A percentile compares a stretch with the other conserved stretches of the same genome.
These are phyloP conservation scores for Hortaea werneckii DNA, from an alignment of 2,329 filamentous ascomycete species.

Conservation along the genomic window DNA sequence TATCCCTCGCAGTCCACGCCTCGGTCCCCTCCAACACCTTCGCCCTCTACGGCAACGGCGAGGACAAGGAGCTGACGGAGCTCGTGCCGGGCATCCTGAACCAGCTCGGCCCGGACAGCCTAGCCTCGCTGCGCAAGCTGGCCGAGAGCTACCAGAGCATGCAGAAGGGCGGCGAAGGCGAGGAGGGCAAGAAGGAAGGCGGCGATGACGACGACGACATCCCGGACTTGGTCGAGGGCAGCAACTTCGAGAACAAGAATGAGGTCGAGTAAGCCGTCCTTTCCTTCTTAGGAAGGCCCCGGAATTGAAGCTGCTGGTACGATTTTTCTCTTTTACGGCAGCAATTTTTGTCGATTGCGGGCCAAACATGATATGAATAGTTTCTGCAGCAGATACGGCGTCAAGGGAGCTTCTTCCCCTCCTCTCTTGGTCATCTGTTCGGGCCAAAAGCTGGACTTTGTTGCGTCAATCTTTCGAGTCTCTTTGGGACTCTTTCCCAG, in stretches of 20 bases:
- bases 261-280: slow-evolving; percentile 68
- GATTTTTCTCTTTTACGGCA: too few relatives aligned
- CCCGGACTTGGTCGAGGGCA: slow-evolving; percentile 89
- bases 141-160: slow-evolving; percentile 99
- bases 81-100: slow-evolving; percentile 98
- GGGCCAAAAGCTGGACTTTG: background rate
- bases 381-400: background rate
- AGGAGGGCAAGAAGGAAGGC: slow-evolving; percentile 55
- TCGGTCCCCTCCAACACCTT: slow-evolving; percentile 98
- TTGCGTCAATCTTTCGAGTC: background rate
- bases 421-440: background rate
- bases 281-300: too few relatives aligned
- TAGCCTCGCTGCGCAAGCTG: slow-evolving; percentile 94
- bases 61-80: slow-evolving; percentile 99
- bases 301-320: too few relatives aligned
- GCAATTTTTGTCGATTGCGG: too few relatives aligned
- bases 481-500: background rate
- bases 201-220: slow-evolving; percentile 70
- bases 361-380: background rate
- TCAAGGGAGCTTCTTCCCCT: background rate
- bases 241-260: slow-evolving; percentile 86
- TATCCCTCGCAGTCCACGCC: slow-evolving; percentile 64
- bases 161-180: slow-evolving; percentile 83
- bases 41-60: slow-evolving; percentile 95
- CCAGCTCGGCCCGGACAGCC: slow-evolving; percentile 96